Base-by-base conservation (phyloP, 2,329 filamentous ascomycete species). In the Arthrobotrys conoides region DNA sequence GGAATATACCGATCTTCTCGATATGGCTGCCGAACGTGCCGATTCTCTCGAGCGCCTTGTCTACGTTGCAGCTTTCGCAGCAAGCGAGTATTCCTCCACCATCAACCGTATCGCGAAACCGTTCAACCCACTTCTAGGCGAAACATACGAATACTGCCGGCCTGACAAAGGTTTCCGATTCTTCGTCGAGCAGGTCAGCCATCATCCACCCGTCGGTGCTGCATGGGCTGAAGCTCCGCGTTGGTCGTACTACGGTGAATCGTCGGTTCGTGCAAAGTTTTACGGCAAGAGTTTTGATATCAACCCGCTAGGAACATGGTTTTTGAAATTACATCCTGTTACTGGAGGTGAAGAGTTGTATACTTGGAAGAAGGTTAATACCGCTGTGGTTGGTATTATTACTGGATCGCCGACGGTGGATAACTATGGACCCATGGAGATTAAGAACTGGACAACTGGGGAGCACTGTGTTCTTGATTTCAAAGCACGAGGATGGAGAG, bases 331-430 rank as follows among this genome's bases (percentile, higher is more conserved):
- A 30, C 91, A 93, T 0, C 93, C 94, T 0, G 89, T 88, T 0
- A 87, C 89, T 2, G 93, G 92, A 2, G 91, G 90, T 9, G 91
- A 92, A 80, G 96, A 99, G 81, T 87, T 97, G 0, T 99, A 97
- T 85, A 97, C 95, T 0, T 99, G 96, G 96, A 98, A 97, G 86
- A 99, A 99, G 86, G 94, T 97, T 18, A 98, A 94, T 0, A 96
- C 94, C 0, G 96, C 94, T 0, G 96, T 99, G n/a, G 91, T 98
- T 76, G 96, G 96, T 75, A 99, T 99, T 84, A 97, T 99, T 82
- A 98, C 95, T 0, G 96, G 96, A 59, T 97, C 93, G 82, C 96
- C 96, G 0, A 93, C 92, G 0, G 93, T 99, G n/a, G 96, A 99
- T 86, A 97, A 99, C 84, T 98, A 98, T 84, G 96, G 96, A 0